phyloP scores from a whole-genome alignment of 352 stramenopile genomes.

The Elongisporangium undulatum region DNA sequence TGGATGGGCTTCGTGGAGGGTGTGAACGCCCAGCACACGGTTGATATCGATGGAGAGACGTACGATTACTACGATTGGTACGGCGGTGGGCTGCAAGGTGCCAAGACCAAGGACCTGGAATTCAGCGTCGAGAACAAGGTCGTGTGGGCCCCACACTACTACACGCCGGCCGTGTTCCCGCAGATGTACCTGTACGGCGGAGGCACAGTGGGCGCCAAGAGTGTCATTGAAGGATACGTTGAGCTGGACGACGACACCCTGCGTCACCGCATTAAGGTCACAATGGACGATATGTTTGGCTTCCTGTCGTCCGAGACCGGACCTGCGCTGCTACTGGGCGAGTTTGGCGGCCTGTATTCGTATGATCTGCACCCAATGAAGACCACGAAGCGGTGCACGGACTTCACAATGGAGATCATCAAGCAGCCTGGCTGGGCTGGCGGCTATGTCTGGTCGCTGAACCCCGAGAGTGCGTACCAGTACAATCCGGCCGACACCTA shows the following conservation, averaged over 20 bases:
- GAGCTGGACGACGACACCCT: slow-evolving; percentile 48
- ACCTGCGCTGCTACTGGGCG: slow-evolving; percentile 50
- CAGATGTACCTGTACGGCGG: slow-evolving; percentile 49
- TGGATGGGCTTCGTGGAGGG: slow-evolving; percentile 69
- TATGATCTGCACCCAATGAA: slow-evolving; percentile 44
- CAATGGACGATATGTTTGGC: slow-evolving; percentile 69
- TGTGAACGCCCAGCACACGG: slow-evolving; percentile 28
- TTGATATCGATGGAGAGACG: slow-evolving; percentile 29
- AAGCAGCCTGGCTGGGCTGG: slow-evolving; percentile 37
- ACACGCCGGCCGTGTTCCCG: slow-evolving; percentile 51
- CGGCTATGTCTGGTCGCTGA: slow-evolving; percentile 73
- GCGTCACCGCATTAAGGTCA: slow-evolving; percentile 28
- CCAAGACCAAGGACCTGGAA: slow-evolving; percentile 21
- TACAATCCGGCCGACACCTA: slow-evolving; percentile 47
- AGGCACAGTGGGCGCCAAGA: slow-evolving; percentile 17
- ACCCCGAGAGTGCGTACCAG: slow-evolving; percentile 63
- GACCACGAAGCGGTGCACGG: slow-evolving; percentile 54
- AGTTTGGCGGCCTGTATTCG: slow-evolving; percentile 66
- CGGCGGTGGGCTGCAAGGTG: slow-evolving; percentile 35
- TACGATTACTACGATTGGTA: slow-evolving; percentile 61
- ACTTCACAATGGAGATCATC: slow-evolving; percentile 62
- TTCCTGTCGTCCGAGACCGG: slow-evolving; percentile 40
- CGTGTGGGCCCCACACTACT: slow-evolving; percentile 68
- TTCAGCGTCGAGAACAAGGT: slow-evolving; percentile 48
- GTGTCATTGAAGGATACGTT: slow-evolving; percentile 25